Conservation (phyloP, 2,329 filamentous ascomycete genomes). For the Cercospora berteroae region DNA sequence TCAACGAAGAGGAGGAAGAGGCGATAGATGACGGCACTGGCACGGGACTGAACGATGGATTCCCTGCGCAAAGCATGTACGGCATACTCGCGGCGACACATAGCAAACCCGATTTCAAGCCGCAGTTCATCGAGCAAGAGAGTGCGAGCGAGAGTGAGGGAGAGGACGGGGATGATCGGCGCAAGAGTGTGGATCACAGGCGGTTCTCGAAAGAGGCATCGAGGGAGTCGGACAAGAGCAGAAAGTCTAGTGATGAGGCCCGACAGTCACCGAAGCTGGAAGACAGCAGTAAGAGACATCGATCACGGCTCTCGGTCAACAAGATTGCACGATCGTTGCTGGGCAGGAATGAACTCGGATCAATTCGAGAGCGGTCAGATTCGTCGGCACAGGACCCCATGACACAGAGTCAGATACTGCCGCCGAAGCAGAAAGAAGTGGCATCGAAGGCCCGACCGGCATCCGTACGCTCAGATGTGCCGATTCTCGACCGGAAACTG, state of each 20-base stretch:
- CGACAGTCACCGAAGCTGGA: conserved; percentile 8
- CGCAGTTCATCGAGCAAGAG: conserved; percentile 55
- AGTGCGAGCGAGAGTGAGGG: conserved; percentile 69
- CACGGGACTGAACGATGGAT: conserved; percentile 39
- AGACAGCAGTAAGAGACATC: conserved; percentile 41
- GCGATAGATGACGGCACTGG: conserved; percentile 25
- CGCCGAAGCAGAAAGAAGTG: conserved; percentile 23
- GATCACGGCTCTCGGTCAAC: conserved; percentile 61
- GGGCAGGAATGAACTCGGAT: conserved; percentile 41
- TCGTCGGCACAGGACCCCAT: conserved; percentile 31
- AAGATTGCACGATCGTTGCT: conserved; percentile 63
- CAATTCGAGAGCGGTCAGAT: conserved; percentile 44
- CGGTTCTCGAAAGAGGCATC: conserved; percentile 2
- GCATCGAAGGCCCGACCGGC: conserved; percentile 25
- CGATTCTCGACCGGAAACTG: conserved; percentile 71
- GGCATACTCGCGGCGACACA: conserved; percentile 87
- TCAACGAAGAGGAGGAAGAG: conserved; percentile 21
- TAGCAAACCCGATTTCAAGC: conserved; percentile 75
- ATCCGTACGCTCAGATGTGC: conserved; percentile 54
- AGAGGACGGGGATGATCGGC: conserved; percentile 24
- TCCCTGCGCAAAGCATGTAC: conserved; percentile 93
- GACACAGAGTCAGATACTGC: conserved; percentile 35
- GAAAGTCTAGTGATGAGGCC: neutral
- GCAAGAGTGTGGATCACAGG: conserved; percentile 14
- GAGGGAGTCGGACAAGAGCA: conserved; percentile 5